These are phyloP conservation scores for Urostyla sp. DNA, from an alignment of 73 alveolate species.

Conservation along the genomic window DNA sequence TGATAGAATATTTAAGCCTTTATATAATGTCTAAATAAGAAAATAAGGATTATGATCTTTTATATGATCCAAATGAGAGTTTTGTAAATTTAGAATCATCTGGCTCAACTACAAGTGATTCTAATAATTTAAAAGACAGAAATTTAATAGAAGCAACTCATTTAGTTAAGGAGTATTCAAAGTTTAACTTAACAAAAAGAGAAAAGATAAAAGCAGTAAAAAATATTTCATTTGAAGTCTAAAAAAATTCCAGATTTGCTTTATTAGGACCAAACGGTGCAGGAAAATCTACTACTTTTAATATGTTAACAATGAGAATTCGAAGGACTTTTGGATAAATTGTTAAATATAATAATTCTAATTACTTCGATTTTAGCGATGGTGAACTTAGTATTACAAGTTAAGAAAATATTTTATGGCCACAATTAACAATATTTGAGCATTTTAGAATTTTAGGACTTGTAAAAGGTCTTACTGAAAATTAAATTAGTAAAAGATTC, in stretches of 20 bases:
- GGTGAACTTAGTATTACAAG: constrained; percentile 73
- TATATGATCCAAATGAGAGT: no score
- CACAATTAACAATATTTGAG: constrained; percentile 74
- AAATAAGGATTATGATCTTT: no score
- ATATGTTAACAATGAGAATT: constrained; percentile 62
- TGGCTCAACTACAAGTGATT: no score
- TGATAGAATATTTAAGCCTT: background rate
- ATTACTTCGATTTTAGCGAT: background rate
- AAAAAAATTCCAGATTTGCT: constrained; percentile 81
- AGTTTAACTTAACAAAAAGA: background rate
- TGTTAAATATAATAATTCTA: background rate
- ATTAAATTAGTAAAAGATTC: constrained; percentile 46
- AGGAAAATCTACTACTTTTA: constrained; percentile 90
- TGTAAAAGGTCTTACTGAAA: constrained; percentile 48
- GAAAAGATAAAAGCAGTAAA: constrained; percentile 77
- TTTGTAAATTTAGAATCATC: no score
- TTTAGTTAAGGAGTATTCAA: background rate
- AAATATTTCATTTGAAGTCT: constrained; percentile 68
- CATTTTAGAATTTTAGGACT: constrained; percentile 67
- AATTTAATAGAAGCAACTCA: background rate
- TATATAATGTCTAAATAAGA: no score
- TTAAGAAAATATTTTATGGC: constrained; percentile 79
- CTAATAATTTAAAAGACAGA: background rate
- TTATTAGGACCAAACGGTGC: constrained; percentile 92
- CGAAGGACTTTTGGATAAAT: constrained; percentile 68